A percentile compares a stretch with the other conserved stretches of the same genome.
Conservation (phyloP, 345 rosid genomes). For the Sisymbrium irio region DNA sequence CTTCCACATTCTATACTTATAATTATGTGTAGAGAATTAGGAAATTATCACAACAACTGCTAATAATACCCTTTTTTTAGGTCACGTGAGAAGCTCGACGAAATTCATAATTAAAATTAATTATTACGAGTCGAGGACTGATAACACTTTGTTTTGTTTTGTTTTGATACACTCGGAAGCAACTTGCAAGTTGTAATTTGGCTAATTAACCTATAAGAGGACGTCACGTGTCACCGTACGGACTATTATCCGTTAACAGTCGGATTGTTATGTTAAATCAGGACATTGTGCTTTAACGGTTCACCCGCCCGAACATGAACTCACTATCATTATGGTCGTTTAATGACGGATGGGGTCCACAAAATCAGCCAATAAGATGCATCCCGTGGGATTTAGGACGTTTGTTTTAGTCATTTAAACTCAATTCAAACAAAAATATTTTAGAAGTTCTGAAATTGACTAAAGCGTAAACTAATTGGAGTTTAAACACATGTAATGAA, state of each 20-base stretch:
- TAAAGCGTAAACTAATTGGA: no score
- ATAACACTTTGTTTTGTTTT: no score
- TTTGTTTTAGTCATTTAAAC: no score
- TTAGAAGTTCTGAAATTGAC: no score
- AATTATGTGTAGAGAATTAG: neutral
- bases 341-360: neutral
- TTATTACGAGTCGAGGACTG: no score
- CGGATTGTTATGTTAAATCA: neutral
- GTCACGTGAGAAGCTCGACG: neutral
- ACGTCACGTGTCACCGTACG: neutral
- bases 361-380: neutral
- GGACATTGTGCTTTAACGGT: neutral
- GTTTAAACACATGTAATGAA: no score
- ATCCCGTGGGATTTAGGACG: neutral
- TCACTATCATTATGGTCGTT: neutral
- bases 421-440: no score
- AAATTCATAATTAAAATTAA: no score
- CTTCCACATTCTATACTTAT: constrained; percentile 17
- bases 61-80: neutral
- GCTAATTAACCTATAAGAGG: neutral
- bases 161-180: neutral
- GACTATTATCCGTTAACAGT: neutral
- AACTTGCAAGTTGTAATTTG: neutral
- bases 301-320: neutral
- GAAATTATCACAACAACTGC: neutral